Evolutionary conservation across 805 yeast species (phyloP).

Genomic region (Yarrowia sp.): DNA sequence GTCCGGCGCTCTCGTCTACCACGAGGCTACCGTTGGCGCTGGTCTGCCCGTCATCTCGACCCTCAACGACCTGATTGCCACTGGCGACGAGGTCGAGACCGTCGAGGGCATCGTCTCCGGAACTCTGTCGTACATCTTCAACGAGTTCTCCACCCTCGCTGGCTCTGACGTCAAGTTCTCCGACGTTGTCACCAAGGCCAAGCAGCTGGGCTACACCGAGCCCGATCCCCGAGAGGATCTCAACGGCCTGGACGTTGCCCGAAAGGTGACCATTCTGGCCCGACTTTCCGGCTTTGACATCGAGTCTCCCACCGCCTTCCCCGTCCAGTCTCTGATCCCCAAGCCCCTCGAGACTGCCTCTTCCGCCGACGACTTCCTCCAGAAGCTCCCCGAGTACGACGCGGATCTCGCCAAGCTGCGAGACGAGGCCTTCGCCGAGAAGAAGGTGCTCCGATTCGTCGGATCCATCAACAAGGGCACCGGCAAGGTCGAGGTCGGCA

Average conservation of each 20-base stretch:
- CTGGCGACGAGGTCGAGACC: constrained; percentile 89
- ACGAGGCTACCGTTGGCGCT: constrained; percentile 98
- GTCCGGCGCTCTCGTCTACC: constrained; percentile 79
- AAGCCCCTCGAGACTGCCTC: constrained; percentile 60
- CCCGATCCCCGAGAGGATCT: constrained; percentile 99
- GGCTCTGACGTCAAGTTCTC: constrained; percentile 72
- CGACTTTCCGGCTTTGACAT: constrained; percentile 86
- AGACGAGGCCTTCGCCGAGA: constrained; percentile 74
- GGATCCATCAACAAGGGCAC: constrained; percentile 77
- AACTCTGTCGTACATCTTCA: constrained; percentile 90
- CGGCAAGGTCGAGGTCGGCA: constrained; percentile 75
- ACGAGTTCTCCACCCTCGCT: constrained; percentile 76
- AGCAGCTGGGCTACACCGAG: constrained; percentile 91
- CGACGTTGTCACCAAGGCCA: constrained; percentile 85
- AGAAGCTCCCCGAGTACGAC: constrained; percentile 79
- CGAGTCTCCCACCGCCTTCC: constrained; percentile 86
- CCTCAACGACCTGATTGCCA: constrained; percentile 78
- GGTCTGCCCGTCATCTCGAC: constrained; percentile 93
- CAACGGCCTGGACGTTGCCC: constrained; percentile 96
- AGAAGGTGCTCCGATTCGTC: constrained; percentile 88
- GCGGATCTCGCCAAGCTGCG: constrained; percentile 72
- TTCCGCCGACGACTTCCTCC: constrained; percentile 75
- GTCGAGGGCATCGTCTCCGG: constrained; percentile 98
- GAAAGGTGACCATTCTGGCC: constrained; percentile 95
- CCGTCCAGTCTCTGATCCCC: constrained; percentile 92